A percentile compares a stretch with the other conserved stretches of the same genome.
phyloP scores from a whole-genome alignment of 2,329 filamentous ascomycete genomes.

The Ceratocystis destructans region DNA sequence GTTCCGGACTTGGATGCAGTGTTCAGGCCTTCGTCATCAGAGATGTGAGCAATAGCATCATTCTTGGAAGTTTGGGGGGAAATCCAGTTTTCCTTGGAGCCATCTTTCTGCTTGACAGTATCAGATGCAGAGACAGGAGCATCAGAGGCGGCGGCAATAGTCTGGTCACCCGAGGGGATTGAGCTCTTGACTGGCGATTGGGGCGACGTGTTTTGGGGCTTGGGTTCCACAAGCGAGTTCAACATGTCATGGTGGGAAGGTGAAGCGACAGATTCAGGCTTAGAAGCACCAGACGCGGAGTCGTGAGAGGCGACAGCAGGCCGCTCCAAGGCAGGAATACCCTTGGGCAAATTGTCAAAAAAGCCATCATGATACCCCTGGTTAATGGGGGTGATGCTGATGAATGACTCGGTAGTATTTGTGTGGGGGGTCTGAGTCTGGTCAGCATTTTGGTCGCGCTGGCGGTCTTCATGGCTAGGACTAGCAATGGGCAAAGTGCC shows the following conservation, averaged over 20 bases:
- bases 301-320: constrained; percentile 2
- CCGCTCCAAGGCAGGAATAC: constrained; percentile 5
- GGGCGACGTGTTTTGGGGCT: constrained; percentile 10
- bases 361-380: constrained; percentile 13
- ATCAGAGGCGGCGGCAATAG: background rate
- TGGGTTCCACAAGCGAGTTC: constrained; percentile 18
- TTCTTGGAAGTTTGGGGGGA: background rate
- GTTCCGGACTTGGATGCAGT: constrained; percentile 14
- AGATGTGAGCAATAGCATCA: background rate
- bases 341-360: constrained; percentile 9
- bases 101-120: background rate
- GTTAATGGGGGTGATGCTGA: constrained; percentile 18
- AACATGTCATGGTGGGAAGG: constrained; percentile 9
- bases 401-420: constrained; percentile 17
- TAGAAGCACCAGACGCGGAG: background rate
- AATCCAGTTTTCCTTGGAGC: constrained; percentile 5
- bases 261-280: constrained; percentile 5
- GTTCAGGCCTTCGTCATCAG: constrained; percentile 20
- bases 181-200: constrained; percentile 10
- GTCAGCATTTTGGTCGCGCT: constrained; percentile 31
- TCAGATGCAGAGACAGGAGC: background rate
- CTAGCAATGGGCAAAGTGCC: constrained; percentile 32
- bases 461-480: constrained; percentile 32
- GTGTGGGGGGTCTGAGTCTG: constrained; percentile 18
- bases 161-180: background rate